Evolutionary conservation across 192 early-diverging fungal genomes (phyloP).

Genomic region (Backusella circina): DNA sequence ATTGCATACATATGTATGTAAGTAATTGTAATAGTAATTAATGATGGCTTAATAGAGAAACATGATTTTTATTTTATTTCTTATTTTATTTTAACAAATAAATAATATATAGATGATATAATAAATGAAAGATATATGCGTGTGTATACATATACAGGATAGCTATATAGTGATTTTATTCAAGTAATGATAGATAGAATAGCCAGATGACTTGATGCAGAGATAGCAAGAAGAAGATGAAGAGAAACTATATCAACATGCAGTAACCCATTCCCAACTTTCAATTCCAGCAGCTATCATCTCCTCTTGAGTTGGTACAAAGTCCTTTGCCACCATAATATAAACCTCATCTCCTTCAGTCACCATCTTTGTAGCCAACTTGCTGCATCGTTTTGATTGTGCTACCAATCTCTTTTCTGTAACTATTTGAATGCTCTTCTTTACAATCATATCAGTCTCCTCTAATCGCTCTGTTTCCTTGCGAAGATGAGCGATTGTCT

Average conservation of each 20-base stretch:
- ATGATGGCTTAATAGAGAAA: background rate
- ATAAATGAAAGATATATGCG: background rate
- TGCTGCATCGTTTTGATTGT: background rate
- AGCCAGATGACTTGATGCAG: background rate
- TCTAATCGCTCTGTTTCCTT: conserved; percentile 25
- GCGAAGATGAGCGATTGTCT: conserved; percentile 17
- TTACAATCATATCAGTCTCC: conserved; percentile 22
- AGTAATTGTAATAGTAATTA: background rate
- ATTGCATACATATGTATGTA: background rate
- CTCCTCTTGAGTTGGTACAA: background rate
- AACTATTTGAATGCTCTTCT: conserved; percentile 24
- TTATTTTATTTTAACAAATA: background rate
- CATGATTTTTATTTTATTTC: background rate
- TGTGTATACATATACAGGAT: background rate
- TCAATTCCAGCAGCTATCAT: background rate
- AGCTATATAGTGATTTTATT: background rate
- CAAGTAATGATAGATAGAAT: background rate
- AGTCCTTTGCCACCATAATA: background rate
- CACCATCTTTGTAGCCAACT: background rate
- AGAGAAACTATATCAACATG: background rate
- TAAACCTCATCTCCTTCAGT: conserved; percentile 6
- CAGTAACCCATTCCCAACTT: conserved; percentile 1
- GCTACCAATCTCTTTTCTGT: conserved; percentile 13
- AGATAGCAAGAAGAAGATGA: background rate
- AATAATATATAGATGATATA: background rate